phyloP scores from a whole-genome alignment of 1,139 yeast genomes.

The Blastobotrys indianensis region DNA sequence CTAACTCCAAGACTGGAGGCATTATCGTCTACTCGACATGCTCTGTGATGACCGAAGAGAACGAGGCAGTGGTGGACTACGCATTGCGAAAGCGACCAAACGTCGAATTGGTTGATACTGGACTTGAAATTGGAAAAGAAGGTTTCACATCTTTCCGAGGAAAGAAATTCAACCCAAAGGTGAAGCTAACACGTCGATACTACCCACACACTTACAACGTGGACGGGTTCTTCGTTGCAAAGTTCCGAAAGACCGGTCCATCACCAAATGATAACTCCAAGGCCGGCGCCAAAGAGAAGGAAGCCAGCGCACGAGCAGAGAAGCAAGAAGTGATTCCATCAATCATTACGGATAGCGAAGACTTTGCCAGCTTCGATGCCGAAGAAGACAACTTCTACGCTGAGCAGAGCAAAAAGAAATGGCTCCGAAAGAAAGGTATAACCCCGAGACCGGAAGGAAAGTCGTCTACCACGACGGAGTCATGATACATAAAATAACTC shows the following conservation, averaged over 20 bases:
- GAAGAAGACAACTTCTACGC: conserved; percentile 72
- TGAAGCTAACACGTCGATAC: conserved; percentile 84
- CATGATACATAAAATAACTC: background rate
- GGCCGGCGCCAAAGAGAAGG: conserved; percentile 89
- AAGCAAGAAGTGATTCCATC: conserved; percentile 61
- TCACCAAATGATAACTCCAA: conserved; percentile 60
- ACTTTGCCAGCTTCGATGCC: conserved; percentile 76
- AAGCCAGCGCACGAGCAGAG: conserved; percentile 56
- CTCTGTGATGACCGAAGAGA: conserved; percentile 97
- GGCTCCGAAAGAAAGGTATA: conserved; percentile 66
- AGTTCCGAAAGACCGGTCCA: conserved; percentile 85
- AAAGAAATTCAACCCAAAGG: conserved; percentile 72
- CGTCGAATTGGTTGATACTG: conserved; percentile 89
- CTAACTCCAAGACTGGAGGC: conserved; percentile 87
- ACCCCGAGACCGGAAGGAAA: too few relatives aligned
- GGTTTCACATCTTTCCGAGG: conserved; percentile 95
- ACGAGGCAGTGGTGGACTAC: conserved; percentile 97
- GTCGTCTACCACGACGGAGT: conserved; percentile 21
- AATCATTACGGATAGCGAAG: conserved; percentile 57
- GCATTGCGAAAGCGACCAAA: conserved; percentile 95
- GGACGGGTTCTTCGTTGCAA: conserved; percentile 97
- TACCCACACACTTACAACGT: conserved; percentile 98
- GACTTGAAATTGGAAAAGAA: conserved; percentile 90
- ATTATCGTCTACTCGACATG: conserved; percentile 95
- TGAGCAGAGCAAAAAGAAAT: conserved; percentile 65